Conservation (phyloP, 2,329 filamentous ascomycete species). For the Sordariomycetes sp. region DNA sequence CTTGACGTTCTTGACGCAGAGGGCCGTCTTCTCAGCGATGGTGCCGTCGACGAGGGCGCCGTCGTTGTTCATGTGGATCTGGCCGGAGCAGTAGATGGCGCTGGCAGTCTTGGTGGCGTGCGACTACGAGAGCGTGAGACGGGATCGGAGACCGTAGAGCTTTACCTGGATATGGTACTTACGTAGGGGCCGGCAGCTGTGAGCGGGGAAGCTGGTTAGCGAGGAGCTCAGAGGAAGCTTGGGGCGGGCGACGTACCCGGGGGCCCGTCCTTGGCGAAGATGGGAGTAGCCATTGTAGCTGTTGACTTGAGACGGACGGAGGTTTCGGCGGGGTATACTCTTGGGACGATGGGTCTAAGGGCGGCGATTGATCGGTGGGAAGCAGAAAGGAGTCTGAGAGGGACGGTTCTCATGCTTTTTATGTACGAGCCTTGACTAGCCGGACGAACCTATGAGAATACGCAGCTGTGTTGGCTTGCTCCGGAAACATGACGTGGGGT, state of each 20-base stretch:
- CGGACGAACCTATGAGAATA: not conserved
- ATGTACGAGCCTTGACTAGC: not conserved
- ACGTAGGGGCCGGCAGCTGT: constrained; percentile 52
- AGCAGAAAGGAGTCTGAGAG: not conserved
- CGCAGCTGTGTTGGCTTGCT: not conserved
- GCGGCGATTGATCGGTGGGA: not conserved
- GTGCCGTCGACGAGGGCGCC: constrained; percentile 43
- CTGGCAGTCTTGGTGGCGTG: constrained; percentile 53
- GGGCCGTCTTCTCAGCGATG: constrained; percentile 49
- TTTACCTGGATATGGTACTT: constrained; percentile 15
- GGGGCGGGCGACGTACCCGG: constrained; percentile 29
- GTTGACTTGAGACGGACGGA: constrained; percentile 8
- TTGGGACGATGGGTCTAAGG: not conserved
- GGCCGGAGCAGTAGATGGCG: constrained; percentile 55
- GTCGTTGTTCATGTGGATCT: constrained; percentile 54
- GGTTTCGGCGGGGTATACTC: not conserved
- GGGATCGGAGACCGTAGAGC: not conserved
- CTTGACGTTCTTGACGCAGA: constrained; percentile 63
- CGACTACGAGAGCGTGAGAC: constrained; percentile 28
- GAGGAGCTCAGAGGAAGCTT: not conserved
- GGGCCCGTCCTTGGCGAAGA: constrained; percentile 47
- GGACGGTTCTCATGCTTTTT: constrained; percentile 1
- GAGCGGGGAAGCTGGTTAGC: not conserved
- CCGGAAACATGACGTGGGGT: no score
- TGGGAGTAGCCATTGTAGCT: constrained; percentile 16